Evolutionary conservation across 1,139 yeast genomes (phyloP).

Genomic region (Meyerozyma guilliermondii): DNA sequence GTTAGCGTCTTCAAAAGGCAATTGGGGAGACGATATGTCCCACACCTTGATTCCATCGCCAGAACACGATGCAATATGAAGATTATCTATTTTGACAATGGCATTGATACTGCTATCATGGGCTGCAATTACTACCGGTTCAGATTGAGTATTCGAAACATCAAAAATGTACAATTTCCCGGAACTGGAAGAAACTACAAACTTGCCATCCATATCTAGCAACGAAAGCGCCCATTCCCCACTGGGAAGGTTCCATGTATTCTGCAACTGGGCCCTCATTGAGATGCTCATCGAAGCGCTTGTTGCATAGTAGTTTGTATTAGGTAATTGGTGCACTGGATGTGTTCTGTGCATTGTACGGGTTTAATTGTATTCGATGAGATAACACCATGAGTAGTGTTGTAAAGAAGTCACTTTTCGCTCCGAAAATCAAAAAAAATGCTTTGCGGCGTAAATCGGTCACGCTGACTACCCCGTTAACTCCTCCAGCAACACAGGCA

Average conservation of each 20-base stretch:
- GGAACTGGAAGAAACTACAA: conserved; percentile 43
- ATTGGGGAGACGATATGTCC: conserved; percentile 47
- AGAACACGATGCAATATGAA: conserved; percentile 35
- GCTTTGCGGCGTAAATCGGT: conserved; percentile 19
- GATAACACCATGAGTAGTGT: conserved; percentile 43
- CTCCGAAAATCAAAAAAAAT: conserved; percentile 34
- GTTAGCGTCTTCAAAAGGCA: conserved; percentile 25
- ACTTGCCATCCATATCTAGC: conserved; percentile 19
- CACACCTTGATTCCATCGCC: conserved; percentile 65
- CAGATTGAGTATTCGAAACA: not conserved
- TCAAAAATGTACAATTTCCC: conserved; percentile 27
- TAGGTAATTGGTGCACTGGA: not conserved
- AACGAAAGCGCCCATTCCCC: conserved; percentile 1
- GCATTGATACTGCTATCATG: conserved; percentile 37
- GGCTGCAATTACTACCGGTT: conserved; percentile 15
- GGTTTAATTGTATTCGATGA: conserved; percentile 1
- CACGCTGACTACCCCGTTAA: conserved; percentile 8
- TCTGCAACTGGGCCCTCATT: not conserved
- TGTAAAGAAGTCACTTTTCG: conserved; percentile 39
- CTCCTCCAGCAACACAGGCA: conserved; percentile 26
- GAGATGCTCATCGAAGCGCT: conserved; percentile 12
- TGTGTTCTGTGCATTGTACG: not conserved
- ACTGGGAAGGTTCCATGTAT: not conserved
- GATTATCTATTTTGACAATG: conserved; percentile 19
- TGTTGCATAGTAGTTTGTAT: not conserved